These are phyloP conservation scores for Geotrichum histeridarum DNA, from an alignment of 1,139 yeast species.

Conservation along the genomic window DNA sequence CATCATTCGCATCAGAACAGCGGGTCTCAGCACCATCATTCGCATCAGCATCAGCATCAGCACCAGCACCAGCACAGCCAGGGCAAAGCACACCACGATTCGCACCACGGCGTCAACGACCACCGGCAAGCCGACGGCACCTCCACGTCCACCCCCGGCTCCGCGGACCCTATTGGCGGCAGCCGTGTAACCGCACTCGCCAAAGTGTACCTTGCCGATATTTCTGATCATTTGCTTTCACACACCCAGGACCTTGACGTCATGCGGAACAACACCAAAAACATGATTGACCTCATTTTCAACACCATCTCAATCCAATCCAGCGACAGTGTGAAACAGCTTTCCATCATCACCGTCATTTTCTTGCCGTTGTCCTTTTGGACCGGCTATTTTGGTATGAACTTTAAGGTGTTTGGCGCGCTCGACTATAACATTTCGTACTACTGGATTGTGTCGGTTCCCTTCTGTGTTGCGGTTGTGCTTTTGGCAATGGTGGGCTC, in stretches of 20 bases:
- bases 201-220: conserved; percentile 47
- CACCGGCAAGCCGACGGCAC: neutral
- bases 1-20: neutral
- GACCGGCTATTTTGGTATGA: conserved; percentile 59
- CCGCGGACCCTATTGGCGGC: conserved; percentile 9
- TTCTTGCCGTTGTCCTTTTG: conserved; percentile 51
- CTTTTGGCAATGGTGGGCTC: conserved; percentile 13
- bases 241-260: conserved; percentile 49
- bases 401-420: conserved; percentile 46
- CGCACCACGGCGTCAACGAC: conserved; percentile 1
- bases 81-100: neutral
- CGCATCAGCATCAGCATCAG: neutral
- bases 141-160: neutral
- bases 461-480: conserved; percentile 16
- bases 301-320: conserved; percentile 51
- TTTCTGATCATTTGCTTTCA: conserved; percentile 48
- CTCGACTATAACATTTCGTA: conserved; percentile 29
- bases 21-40: neutral
- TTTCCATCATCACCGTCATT: conserved; percentile 50
- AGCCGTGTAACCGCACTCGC: conserved; percentile 38
- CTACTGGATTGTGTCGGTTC: conserved; percentile 15
- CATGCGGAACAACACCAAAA: conserved; percentile 48
- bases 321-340: conserved; percentile 47
- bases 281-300: conserved; percentile 48
- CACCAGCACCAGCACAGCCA: too few species aligned